Conservation (phyloP, 2,329 filamentous ascomycete genomes). For the Fusarium avenaceum region DNA sequence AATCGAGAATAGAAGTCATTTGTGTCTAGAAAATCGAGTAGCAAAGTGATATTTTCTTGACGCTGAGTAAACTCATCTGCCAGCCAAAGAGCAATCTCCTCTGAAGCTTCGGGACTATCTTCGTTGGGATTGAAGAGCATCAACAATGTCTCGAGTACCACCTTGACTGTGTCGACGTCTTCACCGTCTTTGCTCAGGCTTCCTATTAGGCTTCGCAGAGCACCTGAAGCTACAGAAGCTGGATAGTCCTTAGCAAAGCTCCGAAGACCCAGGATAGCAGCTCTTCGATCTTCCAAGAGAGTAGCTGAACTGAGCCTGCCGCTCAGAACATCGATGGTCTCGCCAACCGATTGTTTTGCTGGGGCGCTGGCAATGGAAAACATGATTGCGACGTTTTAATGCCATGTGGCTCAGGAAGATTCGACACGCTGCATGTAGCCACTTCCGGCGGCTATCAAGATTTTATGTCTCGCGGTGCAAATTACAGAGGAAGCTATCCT, state of each 20-base stretch:
- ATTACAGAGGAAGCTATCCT: conserved; percentile 32
- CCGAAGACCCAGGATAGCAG: conserved; percentile 90
- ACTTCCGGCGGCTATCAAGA: conserved; percentile 26
- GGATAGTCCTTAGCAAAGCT: conserved; percentile 98
- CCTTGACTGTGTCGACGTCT: conserved; percentile 96
- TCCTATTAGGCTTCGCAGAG: conserved; percentile 88
- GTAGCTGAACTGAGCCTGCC: conserved; percentile 89
- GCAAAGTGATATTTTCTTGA: conserved; percentile 93
- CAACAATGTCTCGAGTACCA: conserved; percentile 92
- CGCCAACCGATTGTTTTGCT: conserved; percentile 94
- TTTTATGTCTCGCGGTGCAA: conserved; percentile 12
- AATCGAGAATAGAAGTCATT: conserved; percentile 91
- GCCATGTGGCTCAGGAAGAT: conserved; percentile 50
- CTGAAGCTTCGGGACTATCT: conserved; percentile 88
- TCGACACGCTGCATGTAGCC: conserved; percentile 33
- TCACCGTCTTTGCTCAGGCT: conserved; percentile 89
- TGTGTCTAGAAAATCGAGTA: conserved; percentile 90
- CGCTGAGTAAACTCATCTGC: conserved; percentile 98
- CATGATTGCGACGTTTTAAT: conserved; percentile 58
- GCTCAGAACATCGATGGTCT: conserved; percentile 92
- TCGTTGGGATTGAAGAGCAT: conserved; percentile 86
- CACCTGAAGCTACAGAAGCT: conserved; percentile 93
- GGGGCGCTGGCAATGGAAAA: conserved; percentile 79
- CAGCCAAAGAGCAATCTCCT: conserved; percentile 95
- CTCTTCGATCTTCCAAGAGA: conserved; percentile 92